These are phyloP conservation scores for Luffa acutangula DNA, from an alignment of 306 rosid genomes.

Conservation along the genomic window DNA sequence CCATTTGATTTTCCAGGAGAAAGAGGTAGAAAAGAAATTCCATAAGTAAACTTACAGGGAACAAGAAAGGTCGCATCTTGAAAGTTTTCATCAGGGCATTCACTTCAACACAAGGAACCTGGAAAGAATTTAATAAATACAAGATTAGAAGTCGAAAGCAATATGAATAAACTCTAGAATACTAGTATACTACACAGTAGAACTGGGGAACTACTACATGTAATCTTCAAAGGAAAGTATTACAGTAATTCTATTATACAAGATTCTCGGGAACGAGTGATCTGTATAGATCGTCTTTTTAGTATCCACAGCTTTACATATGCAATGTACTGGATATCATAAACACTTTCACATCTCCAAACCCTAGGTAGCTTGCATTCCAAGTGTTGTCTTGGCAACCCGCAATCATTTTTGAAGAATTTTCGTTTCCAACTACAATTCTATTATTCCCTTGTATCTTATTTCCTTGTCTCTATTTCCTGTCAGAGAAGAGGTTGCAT, in stretches of 20 bases:
- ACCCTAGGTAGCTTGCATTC: not conserved
- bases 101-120: conserved; percentile 91
- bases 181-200: not conserved
- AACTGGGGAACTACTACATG: not conserved
- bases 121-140: conserved; percentile 21
- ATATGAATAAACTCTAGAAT: not conserved
- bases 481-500: too few relatives aligned
- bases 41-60: conserved; percentile 56
- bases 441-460: too few relatives aligned
- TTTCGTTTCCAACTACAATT: not conserved
- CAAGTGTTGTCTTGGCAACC: not conserved
- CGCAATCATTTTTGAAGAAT: not conserved
- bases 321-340: not conserved
- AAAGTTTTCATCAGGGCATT: conserved; percentile 89
- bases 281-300: not conserved
- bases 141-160: not conserved
- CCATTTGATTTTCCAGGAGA: not conserved
- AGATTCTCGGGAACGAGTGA: not conserved
- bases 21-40: conserved; percentile 1
- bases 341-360: not conserved
- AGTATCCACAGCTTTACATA: not conserved
- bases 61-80: conserved; percentile 69
- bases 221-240: not conserved
- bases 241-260: not conserved
- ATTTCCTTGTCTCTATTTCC: too few relatives aligned